A percentile compares a stretch with the other conserved stretches of the same genome.
phyloP scores from a whole-genome alignment of 352 stramenopile species.

The Phytophthora pisi region DNA sequence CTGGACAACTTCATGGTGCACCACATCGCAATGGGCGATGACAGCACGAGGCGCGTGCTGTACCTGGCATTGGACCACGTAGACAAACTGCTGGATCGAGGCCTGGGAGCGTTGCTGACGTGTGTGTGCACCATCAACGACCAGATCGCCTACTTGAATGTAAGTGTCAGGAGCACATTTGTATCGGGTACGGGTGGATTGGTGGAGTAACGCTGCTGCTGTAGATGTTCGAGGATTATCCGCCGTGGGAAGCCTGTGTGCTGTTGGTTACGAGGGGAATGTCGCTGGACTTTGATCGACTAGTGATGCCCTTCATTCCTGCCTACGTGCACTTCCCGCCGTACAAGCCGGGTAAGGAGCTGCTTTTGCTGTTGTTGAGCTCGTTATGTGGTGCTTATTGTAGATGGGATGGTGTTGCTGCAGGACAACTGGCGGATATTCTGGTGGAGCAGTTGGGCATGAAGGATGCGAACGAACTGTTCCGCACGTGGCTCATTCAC shows the following conservation, averaged over 20 bases:
- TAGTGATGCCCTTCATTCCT: constrained; percentile 59
- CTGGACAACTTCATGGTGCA: constrained; percentile 55
- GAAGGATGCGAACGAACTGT: constrained; percentile 41
- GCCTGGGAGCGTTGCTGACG: constrained; percentile 56
- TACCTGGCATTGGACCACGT: constrained; percentile 74
- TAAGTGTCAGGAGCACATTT: constrained; percentile 15
- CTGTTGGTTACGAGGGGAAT: constrained; percentile 71
- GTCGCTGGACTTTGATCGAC: constrained; percentile 65
- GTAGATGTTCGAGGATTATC: constrained; percentile 53
- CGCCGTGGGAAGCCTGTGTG: constrained; percentile 65
- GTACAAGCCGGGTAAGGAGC: constrained; percentile 51
- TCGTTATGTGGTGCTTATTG: neutral
- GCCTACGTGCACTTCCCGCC: constrained; percentile 62
- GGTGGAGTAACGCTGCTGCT: constrained; percentile 1
- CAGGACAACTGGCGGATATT: constrained; percentile 68
- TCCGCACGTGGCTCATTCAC: constrained; percentile 63
- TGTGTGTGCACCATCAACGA: constrained; percentile 78
- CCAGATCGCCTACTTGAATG: constrained; percentile 64
- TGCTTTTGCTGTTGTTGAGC: neutral
- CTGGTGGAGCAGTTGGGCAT: constrained; percentile 59
- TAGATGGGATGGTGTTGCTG: neutral
- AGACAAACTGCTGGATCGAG: constrained; percentile 67
- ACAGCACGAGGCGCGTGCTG: constrained; percentile 37
- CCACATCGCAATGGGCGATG: constrained; percentile 1
- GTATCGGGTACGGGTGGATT: no score